A percentile compares a stretch with the other conserved stretches of the same genome.
phyloP scores from a whole-genome alignment of 208 protist genomes.

The Novymonas esmeraldas region DNA sequence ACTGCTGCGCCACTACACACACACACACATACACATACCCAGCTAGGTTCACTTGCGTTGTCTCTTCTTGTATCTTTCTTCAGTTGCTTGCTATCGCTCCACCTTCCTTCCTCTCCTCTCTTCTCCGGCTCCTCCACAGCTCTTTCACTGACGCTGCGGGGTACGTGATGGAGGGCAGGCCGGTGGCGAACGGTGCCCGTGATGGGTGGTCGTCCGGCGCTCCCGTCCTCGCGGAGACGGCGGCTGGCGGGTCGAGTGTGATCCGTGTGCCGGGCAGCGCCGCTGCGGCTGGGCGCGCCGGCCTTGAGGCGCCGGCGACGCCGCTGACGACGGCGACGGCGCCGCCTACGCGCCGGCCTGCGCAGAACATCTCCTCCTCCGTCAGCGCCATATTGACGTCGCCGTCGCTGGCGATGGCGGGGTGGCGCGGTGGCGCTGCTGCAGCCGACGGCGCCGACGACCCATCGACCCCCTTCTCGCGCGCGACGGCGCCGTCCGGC shows the following conservation, averaged over 20 bases:
- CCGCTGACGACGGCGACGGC: background rate
- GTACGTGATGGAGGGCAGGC: background rate
- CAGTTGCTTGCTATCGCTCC: background rate
- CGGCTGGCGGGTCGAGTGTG: background rate
- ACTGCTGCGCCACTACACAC: too few relatives aligned
- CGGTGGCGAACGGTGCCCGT: background rate
- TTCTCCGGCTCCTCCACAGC: background rate
- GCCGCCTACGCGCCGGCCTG: background rate
- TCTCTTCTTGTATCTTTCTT: too few relatives aligned
- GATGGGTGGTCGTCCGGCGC: conserved; percentile 5
- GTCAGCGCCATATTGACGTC: background rate
- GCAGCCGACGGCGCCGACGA: background rate
- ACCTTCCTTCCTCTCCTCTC: background rate
- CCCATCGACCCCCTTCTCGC: background rate
- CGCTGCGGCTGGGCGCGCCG: background rate
- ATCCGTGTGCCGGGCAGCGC: background rate
- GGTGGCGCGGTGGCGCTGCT: conserved; percentile 13
- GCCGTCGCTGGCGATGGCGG: conserved; percentile 8
- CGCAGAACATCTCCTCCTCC: background rate
- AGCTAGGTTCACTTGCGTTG: too few relatives aligned
- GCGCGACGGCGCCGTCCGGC: background rate
- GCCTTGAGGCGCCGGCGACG: background rate
- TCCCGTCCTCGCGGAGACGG: background rate
- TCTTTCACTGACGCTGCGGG: too few relatives aligned
- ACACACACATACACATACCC: too few relatives aligned